phyloP scores from a whole-genome alignment of 176 grass and related monocot species.

The Miscanthus lutarioriparius region DNA sequence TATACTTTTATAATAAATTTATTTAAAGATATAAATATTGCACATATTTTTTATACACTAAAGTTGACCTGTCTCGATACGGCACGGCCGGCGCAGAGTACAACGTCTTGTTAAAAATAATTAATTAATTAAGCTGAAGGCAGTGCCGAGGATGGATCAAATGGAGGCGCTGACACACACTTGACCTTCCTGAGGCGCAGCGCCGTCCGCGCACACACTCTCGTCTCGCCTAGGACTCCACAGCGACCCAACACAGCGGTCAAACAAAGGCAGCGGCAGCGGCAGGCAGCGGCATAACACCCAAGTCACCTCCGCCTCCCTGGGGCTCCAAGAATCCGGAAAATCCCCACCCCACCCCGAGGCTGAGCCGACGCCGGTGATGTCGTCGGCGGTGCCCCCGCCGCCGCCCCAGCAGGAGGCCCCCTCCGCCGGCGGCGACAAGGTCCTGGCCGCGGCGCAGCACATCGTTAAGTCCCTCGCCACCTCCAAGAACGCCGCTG shows the following conservation, averaged over 20 bases:
- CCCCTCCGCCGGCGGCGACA: conserved; percentile 49
- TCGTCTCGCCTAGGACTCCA: not conserved
- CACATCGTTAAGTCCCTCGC: conserved; percentile 93
- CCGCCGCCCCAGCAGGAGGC: conserved; percentile 11
- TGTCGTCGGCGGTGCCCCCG: conserved; percentile 43
- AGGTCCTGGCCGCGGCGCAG: conserved; percentile 88
- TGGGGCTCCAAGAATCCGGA: not conserved
- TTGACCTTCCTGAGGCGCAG: not conserved
- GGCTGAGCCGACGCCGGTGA: not conserved
- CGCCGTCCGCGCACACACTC: not conserved
- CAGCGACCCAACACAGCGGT: conserved; percentile 21
- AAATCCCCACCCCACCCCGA: not conserved
- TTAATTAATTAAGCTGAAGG: too few relatives aligned
- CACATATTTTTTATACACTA: too few relatives aligned
- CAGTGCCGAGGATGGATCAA: too few relatives aligned
- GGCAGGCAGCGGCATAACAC: conserved; percentile 17
- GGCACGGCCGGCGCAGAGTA: too few relatives aligned
- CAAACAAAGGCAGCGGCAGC: conserved; percentile 25
- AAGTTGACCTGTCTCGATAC: not conserved
- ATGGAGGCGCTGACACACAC: not conserved
- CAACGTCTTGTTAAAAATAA: too few relatives aligned
- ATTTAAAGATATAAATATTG: too few relatives aligned
- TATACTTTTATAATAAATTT: too few relatives aligned
- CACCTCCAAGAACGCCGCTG: conserved; percentile 90
- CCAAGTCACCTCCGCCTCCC: conserved; percentile 21